A percentile compares a stretch with the other conserved stretches of the same genome.
These are phyloP conservation scores for Leucosporidium scottii DNA, from an alignment of 768 basidiomycete genomes.

Conservation along the genomic window DNA sequence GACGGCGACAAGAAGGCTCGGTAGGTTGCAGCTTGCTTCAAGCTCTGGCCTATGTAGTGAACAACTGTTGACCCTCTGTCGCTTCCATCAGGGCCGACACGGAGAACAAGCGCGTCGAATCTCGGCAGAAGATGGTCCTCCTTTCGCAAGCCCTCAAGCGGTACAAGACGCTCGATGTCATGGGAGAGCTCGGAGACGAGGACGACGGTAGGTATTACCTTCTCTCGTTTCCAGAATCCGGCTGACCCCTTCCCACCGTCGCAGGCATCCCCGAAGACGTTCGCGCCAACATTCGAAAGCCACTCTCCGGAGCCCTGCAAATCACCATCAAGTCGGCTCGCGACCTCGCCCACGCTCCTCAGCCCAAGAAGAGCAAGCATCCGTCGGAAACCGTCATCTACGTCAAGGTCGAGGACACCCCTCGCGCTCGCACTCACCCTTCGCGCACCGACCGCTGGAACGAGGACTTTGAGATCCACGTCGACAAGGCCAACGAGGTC, in stretches of 20 bases:
- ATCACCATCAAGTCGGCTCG: slow-evolving; percentile 82
- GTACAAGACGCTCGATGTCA: slow-evolving; percentile 90
- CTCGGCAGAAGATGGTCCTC: slow-evolving; percentile 92
- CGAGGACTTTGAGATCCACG: slow-evolving; percentile 90
- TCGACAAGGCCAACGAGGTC: slow-evolving; percentile 98
- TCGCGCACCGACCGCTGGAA: slow-evolving; percentile 95
- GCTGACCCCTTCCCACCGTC: background rate
- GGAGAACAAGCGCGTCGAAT: slow-evolving; percentile 86
- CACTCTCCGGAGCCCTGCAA: slow-evolving; percentile 82
- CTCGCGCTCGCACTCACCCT: slow-evolving; percentile 82
- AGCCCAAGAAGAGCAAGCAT: slow-evolving; percentile 46
- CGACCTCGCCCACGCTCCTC: slow-evolving; percentile 89
- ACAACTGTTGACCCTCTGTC: background rate
- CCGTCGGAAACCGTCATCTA: slow-evolving; percentile 74
- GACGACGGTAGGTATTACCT: slow-evolving; percentile 65
- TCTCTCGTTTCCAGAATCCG: too few relatives aligned
- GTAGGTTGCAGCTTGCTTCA: slow-evolving; percentile 39
- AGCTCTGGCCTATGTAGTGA: background rate
- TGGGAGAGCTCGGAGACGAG: slow-evolving; percentile 63
- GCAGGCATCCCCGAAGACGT: slow-evolving; percentile 66
- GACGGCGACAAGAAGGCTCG: slow-evolving; percentile 96
- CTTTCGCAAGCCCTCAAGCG: slow-evolving; percentile 84
- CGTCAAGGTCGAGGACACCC: slow-evolving; percentile 92
- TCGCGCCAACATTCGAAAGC: slow-evolving; percentile 91
- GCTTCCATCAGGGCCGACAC: slow-evolving; percentile 52